Evolutionary conservation across 176 grass and related monocot species (phyloP).

Genomic region (Lolium perenne): DNA sequence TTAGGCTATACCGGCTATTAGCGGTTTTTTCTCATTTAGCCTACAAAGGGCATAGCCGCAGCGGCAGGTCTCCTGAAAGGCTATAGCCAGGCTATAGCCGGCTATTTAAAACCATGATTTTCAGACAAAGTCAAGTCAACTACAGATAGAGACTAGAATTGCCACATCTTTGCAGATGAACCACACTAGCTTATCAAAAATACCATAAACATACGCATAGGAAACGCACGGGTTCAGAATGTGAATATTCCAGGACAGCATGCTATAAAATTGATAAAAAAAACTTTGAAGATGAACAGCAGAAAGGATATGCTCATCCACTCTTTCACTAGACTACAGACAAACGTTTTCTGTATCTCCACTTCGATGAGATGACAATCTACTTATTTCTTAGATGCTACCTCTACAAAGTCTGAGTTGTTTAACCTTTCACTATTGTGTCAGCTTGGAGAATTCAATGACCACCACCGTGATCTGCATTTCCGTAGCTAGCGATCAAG

Average conservation of each 20-base stretch:
- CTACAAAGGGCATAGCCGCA: not conserved
- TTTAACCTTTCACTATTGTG: constrained; percentile 34
- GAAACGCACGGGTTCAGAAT: not conserved
- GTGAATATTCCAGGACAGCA: constrained; percentile 5
- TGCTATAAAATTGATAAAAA: not conserved
- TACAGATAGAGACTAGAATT: not conserved
- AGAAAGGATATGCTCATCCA: constrained; percentile 10
- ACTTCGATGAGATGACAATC: not conserved
- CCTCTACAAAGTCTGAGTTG: not conserved
- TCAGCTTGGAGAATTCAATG: constrained; percentile 41
- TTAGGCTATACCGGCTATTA: too few relatives aligned
- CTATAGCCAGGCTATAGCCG: not conserved
- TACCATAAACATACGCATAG: not conserved
- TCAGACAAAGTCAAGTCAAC: not conserved
- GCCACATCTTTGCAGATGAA: not conserved
- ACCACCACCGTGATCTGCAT: constrained; percentile 48
- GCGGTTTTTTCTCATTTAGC: too few relatives aligned
- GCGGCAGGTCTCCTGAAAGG: too few relatives aligned
- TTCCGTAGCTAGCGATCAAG: constrained; percentile 42
- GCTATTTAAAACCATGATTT: not conserved
- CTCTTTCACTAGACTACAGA: not conserved
- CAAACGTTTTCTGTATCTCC: not conserved
- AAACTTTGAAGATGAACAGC: not conserved
- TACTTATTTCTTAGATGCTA: constrained; percentile 22
- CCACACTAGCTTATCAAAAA: not conserved